Percentiles rank a stretch among this genome's conserved stretches.
Conservation (phyloP, 2,329 filamentous ascomycete species). For the Fusarium pseudonygamai region DNA sequence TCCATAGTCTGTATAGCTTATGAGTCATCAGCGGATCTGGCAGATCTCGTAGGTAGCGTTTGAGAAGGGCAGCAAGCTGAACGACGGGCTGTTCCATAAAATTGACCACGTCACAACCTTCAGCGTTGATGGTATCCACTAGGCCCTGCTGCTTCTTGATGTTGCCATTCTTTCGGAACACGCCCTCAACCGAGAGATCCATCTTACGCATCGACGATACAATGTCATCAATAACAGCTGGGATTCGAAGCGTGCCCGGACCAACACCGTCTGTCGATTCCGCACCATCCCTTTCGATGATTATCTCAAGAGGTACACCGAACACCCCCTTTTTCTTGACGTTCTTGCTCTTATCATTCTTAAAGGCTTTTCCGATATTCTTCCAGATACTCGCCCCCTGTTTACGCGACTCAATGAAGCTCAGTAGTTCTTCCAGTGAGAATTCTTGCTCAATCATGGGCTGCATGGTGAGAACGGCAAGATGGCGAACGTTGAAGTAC, state of each 20-base stretch:
- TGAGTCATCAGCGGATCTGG: conserved; percentile 95
- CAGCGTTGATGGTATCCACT: conserved; percentile 84
- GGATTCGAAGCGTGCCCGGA: conserved; percentile 87
- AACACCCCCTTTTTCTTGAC: conserved; percentile 95
- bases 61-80: conserved; percentile 91
- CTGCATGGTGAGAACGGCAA: conserved; percentile 95
- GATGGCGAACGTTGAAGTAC: conserved; percentile 96
- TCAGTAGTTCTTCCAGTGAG: conserved; percentile 89
- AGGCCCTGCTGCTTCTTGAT: conserved; percentile 92
- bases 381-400: conserved; percentile 89
- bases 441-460: conserved; percentile 90
- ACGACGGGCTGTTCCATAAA: conserved; percentile 90
- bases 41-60: conserved; percentile 93
- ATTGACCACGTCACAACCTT: conserved; percentile 86
- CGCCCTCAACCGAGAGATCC: conserved; percentile 98
- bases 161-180: conserved; percentile 99
- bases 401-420: conserved; percentile 92
- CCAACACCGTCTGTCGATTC: conserved; percentile 98
- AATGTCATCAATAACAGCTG: conserved; percentile 93
- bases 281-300: conserved; percentile 92
- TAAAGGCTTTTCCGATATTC: conserved; percentile 96
- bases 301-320: conserved; percentile 84
- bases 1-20: conserved; percentile 91
- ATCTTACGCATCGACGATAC: conserved; percentile 96
- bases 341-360: conserved; percentile 79